Percentiles rank a stretch among this genome's conserved stretches.
Evolutionary conservation across 495 filamentous ascomycete genomes (phyloP).

Genomic region (Hypoxylon fuscum): DNA sequence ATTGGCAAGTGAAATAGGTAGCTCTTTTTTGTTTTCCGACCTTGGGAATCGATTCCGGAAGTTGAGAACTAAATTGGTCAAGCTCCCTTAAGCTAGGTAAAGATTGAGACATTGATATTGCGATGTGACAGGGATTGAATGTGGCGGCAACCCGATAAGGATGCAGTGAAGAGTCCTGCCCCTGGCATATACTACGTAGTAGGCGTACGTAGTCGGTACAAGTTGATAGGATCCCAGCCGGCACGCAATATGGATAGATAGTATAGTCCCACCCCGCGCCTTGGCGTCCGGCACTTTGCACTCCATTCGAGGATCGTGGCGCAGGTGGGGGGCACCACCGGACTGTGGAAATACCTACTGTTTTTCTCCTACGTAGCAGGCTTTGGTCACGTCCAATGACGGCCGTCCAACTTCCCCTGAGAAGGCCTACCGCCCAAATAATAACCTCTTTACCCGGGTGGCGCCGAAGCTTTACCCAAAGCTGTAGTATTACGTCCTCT

Average conservation of each 20-base stretch:
- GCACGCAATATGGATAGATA: slow-evolving; percentile 40
- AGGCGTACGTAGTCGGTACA: slow-evolving; percentile 12
- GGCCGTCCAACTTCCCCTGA: background rate
- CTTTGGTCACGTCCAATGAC: slow-evolving; percentile 28
- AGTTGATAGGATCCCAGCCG: slow-evolving; percentile 16
- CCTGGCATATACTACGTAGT: slow-evolving; percentile 34
- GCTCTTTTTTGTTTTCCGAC: slow-evolving; percentile 30
- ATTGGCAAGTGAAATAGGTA: slow-evolving; percentile 29
- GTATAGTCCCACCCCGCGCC: slow-evolving; percentile 41
- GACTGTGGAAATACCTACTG: slow-evolving; percentile 5
- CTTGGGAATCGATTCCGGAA: slow-evolving; percentile 31
- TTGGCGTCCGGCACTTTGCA: slow-evolving; percentile 43
- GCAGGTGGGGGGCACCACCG: slow-evolving; percentile 27
- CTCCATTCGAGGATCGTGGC: slow-evolving; percentile 36
- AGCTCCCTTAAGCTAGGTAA: slow-evolving; percentile 29
- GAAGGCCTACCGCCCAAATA: background rate
- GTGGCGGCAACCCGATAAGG: slow-evolving; percentile 30
- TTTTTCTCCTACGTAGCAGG: slow-evolving; percentile 27
- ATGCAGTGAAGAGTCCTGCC: slow-evolving; percentile 16
- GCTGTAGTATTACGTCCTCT: background rate
- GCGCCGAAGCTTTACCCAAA: slow-evolving; percentile 26
- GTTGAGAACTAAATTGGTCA: slow-evolving; percentile 25
- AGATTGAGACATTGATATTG: slow-evolving; percentile 40
- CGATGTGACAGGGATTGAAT: slow-evolving; percentile 32
- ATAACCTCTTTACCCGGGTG: slow-evolving; percentile 27